These are phyloP conservation scores for Rhizoclosmatium globosum DNA, from an alignment of 192 early-diverging fungal species.

Conservation along the genomic window DNA sequence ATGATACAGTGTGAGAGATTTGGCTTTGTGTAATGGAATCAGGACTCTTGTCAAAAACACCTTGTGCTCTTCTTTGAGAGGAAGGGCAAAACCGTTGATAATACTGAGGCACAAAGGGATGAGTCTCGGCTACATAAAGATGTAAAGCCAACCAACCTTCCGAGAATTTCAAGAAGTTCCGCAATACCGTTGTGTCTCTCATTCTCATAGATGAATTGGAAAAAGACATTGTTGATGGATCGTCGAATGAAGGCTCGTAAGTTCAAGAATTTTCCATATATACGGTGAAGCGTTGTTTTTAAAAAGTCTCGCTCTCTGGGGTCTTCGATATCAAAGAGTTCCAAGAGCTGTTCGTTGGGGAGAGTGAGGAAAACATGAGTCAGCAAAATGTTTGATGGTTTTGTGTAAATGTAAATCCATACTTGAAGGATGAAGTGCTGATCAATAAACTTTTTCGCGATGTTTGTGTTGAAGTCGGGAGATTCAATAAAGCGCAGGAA, in stretches of 20 bases:
- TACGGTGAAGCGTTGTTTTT: constrained; percentile 96
- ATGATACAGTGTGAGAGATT: constrained; percentile 93
- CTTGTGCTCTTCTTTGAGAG: constrained; percentile 99
- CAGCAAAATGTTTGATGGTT: neutral
- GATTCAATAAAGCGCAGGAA: constrained; percentile 98
- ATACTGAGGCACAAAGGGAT: constrained; percentile 71
- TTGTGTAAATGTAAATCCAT: neutral
- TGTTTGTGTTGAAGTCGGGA: constrained; percentile 96
- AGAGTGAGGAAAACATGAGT: neutral
- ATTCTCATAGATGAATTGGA: constrained; percentile 97
- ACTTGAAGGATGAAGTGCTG: constrained; percentile 93
- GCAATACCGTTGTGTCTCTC: constrained; percentile 98
- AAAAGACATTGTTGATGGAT: constrained; percentile 98
- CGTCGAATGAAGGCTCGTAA: constrained; percentile 95
- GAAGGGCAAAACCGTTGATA: constrained; percentile 99
- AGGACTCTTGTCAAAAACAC: constrained; percentile 92
- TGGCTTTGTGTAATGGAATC: constrained; percentile 95
- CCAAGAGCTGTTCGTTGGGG: constrained; percentile 75
- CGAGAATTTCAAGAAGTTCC: constrained; percentile 97
- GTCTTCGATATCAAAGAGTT: constrained; percentile 99
- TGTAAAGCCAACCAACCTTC: constrained; percentile 70
- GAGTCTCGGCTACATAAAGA: neutral
- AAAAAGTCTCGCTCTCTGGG: constrained; percentile 98
- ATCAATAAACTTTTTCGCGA: constrained; percentile 97
- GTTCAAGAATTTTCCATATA: constrained; percentile 99